Evolutionary conservation across 495 filamentous ascomycete genomes (phyloP), one percentile per base, ranked within the genome.

Genomic region (Penicillium parvum): DNA sequence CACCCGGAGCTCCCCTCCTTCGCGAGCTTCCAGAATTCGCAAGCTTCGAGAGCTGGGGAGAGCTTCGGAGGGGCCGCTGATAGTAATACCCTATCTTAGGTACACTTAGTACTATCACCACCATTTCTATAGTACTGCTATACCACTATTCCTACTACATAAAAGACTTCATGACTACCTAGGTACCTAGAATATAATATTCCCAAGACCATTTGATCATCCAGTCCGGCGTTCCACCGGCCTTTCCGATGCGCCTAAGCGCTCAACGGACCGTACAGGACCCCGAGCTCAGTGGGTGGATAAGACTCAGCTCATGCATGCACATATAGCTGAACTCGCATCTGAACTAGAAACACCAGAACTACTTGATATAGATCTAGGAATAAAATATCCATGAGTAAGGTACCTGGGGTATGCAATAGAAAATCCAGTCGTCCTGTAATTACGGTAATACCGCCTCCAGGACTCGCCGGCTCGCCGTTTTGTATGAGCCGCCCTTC

Each of bases 51-150:
- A 60, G 57, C 57, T 61, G 47, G 44, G 54, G 50, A 50, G 54
- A 58, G 54, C 57, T 58, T 58, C 34, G 45, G 57, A 60, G 57
- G 57, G 51, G 54, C 57, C 57, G 54, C 57, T 58, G 57, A 60
- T 60, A 60, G 54, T 50, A 45, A 47, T 30, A 30, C 16, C 28
- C n/a, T n/a, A n/a, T n/a, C n/a, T n/a, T n/a, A n/a, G n/a, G n/a
- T n/a, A n/a, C n/a, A n/a, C n/a, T n/a, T n/a, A n/a, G n/a, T n/a
- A n/a, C n/a, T n/a, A n/a, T n/a, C 28, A 27, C 28, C 28, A 30
- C 27, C n/a, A 29, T 30, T 15, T 30, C 12, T 30, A 6, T 7
- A 30, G 12, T 30, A 30, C 16, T 15, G 28, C 28, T 15, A 27
- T 27, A 27, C 25, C n/a, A 2, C 28, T 30, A 30, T 15, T 7